A percentile compares a stretch with the other conserved stretches of the same genome.
Evolutionary conservation across 2,329 filamentous ascomycete species (phyloP).

Genomic region (Zasmidium cellare): DNA sequence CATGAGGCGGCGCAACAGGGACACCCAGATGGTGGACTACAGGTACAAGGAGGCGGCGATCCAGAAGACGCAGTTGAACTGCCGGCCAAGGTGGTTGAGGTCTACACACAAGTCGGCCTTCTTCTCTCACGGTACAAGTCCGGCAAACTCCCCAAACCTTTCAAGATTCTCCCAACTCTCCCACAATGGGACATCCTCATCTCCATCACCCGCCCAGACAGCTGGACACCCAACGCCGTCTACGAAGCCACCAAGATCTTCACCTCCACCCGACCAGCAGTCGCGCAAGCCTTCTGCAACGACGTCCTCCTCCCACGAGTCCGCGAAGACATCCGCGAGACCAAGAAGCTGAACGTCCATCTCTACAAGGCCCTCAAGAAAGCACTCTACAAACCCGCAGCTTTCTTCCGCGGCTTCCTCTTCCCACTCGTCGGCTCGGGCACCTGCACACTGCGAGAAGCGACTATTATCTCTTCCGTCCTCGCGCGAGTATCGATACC

Average conservation of each 20-base stretch:
- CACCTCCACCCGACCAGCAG: constrained; percentile 75
- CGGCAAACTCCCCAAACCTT: constrained; percentile 94
- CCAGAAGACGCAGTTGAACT: constrained; percentile 82
- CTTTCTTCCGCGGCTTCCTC: constrained; percentile 94
- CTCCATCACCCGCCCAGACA: constrained; percentile 76
- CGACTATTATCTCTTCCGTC: constrained; percentile 85
- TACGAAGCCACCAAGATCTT: constrained; percentile 93
- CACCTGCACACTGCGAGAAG: constrained; percentile 89
- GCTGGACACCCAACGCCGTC: constrained; percentile 75
- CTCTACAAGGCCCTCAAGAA: constrained; percentile 94
- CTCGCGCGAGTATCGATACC: constrained; percentile 83
- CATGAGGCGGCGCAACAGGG: constrained; percentile 70
- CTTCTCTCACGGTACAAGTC: constrained; percentile 92
- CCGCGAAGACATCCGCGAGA: constrained; percentile 91
- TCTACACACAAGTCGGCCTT: constrained; percentile 88
- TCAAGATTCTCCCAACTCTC: constrained; percentile 92
- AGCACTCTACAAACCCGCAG: constrained; percentile 85
- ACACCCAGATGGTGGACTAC: constrained; percentile 56
- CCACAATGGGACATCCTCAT: constrained; percentile 91
- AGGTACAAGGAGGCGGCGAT: constrained; percentile 54
- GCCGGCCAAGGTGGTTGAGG: constrained; percentile 87
- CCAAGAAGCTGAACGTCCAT: constrained; percentile 92
- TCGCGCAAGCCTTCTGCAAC: constrained; percentile 82
- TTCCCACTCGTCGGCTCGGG: constrained; percentile 85
- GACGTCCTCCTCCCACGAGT: constrained; percentile 85